Conservation (phyloP, 352 stramenopile genomes). For the Phytophthora sojae region DNA sequence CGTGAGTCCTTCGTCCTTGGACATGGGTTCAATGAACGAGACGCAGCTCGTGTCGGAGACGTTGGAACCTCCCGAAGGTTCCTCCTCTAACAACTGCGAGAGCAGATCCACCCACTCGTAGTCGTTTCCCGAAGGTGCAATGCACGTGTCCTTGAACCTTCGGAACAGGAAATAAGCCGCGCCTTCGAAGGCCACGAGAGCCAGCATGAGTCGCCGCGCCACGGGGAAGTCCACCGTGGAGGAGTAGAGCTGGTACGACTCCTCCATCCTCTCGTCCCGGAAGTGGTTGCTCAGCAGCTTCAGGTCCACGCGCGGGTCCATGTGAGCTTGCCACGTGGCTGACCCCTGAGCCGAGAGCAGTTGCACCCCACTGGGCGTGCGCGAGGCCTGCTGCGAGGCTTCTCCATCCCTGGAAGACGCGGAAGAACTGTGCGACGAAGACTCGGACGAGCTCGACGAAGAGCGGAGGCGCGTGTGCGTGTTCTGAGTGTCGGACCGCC, state of each 20-base stretch:
- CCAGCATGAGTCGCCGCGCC: slow-evolving; percentile 64
- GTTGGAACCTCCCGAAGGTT: slow-evolving; percentile 9
- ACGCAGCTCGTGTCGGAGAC: slow-evolving; percentile 37
- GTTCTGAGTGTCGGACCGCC: not conserved
- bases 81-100: slow-evolving; percentile 22
- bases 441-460: slow-evolving; percentile 27
- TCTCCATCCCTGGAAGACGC: slow-evolving; percentile 12
- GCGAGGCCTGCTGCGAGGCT: slow-evolving; percentile 1
- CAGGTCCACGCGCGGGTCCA: slow-evolving; percentile 64
- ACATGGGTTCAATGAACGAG: slow-evolving; percentile 34
- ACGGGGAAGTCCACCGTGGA: slow-evolving; percentile 76
- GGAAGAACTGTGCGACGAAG: slow-evolving; percentile 29
- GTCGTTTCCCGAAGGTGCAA: slow-evolving; percentile 40
- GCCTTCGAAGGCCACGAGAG: slow-evolving; percentile 65
- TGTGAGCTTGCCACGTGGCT: slow-evolving; percentile 52
- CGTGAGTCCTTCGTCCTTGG: slow-evolving; percentile 42
- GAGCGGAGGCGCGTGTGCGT: not conserved
- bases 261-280: slow-evolving; percentile 69
- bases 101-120: slow-evolving; percentile 40
- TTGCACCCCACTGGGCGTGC: slow-evolving; percentile 31
- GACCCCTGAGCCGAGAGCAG: slow-evolving; percentile 52
- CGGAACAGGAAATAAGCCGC: slow-evolving; percentile 64
- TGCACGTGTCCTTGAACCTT: slow-evolving; percentile 49
- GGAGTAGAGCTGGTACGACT: slow-evolving; percentile 84
- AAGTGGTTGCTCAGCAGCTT: slow-evolving; percentile 75